Percentiles rank a stretch among this genome's conserved stretches.
phyloP scores from a whole-genome alignment of 257 asterid species.

The Nicotiana obtusifolia region DNA sequence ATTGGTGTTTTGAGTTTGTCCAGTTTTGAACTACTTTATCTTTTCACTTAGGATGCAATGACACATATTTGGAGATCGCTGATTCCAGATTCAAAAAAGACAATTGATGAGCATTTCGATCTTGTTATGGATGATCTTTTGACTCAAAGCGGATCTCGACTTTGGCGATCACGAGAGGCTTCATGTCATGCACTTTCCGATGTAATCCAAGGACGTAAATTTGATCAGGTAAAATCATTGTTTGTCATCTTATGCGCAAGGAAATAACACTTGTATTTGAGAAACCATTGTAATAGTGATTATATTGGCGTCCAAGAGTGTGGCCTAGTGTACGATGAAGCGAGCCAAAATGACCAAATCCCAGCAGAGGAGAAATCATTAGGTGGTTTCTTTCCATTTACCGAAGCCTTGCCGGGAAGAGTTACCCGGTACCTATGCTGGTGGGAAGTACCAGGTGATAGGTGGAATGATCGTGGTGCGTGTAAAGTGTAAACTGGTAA shows the following conservation, averaged over 20 bases:
- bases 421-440: no score
- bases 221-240: slow-evolving; percentile 58
- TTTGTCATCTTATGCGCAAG: slow-evolving; percentile 4
- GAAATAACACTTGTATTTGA: slow-evolving; percentile 1
- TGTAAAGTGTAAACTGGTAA: not conserved
- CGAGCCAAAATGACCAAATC: no score
- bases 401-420: no score
- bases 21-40: not conserved
- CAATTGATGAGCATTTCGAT: slow-evolving; percentile 86
- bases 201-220: slow-evolving; percentile 90
- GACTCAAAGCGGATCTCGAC: slow-evolving; percentile 90
- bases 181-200: slow-evolving; percentile 98
- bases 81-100: slow-evolving; percentile 73
- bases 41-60: slow-evolving; percentile 84
- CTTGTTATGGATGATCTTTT: slow-evolving; percentile 79
- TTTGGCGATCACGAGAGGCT: slow-evolving; percentile 98
- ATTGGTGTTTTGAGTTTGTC: not conserved
- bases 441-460: no score
- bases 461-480: no score
- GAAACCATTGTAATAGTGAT: not conserved
- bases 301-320: not conserved
- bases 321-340: no score
- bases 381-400: no score
- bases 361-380: no score
- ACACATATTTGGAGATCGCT: slow-evolving; percentile 92